Conservation (phyloP, 768 basidiomycete species). For the Tulasnella sp. region DNA sequence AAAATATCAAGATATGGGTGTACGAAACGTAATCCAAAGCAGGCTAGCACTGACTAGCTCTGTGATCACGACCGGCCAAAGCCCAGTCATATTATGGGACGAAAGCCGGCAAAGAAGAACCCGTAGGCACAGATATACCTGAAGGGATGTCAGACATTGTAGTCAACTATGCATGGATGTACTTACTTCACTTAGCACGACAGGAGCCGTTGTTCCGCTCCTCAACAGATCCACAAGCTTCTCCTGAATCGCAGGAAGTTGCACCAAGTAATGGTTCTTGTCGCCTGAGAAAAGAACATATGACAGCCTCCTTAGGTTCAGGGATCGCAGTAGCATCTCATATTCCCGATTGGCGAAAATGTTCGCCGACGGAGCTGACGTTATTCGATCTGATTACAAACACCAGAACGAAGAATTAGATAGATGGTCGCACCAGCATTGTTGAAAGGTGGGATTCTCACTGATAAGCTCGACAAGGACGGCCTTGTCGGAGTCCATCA, state of each 20-base stretch:
- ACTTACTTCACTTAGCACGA: constrained; percentile 80
- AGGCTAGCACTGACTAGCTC: constrained; percentile 54
- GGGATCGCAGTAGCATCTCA: constrained; percentile 77
- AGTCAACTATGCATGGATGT: background rate
- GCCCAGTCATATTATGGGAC: constrained; percentile 82
- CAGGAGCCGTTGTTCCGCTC: constrained; percentile 58
- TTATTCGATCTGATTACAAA: constrained; percentile 35
- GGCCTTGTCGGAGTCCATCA: constrained; percentile 81
- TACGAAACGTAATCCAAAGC: background rate
- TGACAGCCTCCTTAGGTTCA: constrained; percentile 79
- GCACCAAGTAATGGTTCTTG: constrained; percentile 81
- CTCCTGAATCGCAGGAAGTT: constrained; percentile 91
- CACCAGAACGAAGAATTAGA: background rate
- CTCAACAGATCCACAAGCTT: constrained; percentile 88
- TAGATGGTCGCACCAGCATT: background rate
- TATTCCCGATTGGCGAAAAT: constrained; percentile 95
- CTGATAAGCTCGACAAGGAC: constrained; percentile 76
- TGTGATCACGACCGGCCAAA: constrained; percentile 92
- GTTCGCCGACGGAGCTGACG: constrained; percentile 80
- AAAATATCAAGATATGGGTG: background rate
- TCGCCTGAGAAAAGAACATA: constrained; percentile 80
- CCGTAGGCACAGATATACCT: constrained; percentile 77
- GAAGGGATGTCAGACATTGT: background rate
- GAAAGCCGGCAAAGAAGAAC: constrained; percentile 85
- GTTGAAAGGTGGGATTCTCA: constrained; percentile 29